Conservation (phyloP, 805 yeast species). For the Saccharomycopsis olivae region DNA sequence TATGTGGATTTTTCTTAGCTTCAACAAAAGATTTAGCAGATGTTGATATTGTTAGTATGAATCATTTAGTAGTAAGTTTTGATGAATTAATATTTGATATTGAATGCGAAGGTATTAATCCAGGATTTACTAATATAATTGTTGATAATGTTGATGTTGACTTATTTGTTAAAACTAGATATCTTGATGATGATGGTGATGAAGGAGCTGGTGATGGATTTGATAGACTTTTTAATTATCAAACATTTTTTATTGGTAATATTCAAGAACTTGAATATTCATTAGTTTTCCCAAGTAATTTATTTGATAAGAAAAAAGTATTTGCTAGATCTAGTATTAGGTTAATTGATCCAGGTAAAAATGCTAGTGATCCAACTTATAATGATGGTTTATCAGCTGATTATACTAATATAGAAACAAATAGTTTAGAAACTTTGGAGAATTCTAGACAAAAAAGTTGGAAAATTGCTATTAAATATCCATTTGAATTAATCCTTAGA, state of each 20-base stretch:
- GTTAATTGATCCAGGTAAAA: conserved; percentile 59
- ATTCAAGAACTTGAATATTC: conserved; percentile 60
- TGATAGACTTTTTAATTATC: conserved; percentile 22
- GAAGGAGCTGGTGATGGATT: conserved; percentile 11
- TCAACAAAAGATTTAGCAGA: conserved; percentile 73
- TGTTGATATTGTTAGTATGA: conserved; percentile 50
- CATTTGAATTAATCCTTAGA: conserved; percentile 75
- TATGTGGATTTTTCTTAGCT: conserved; percentile 76
- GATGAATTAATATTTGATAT: conserved; percentile 80
- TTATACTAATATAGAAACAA: neutral
- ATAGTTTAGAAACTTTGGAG: neutral
- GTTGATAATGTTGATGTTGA: conserved; percentile 66
- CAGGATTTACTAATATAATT: conserved; percentile 66
- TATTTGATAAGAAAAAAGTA: conserved; percentile 43
- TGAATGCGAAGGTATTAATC: conserved; percentile 71
- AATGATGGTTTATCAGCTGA: conserved; percentile 18
- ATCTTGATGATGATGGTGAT: conserved; percentile 15
- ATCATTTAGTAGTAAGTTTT: conserved; percentile 65
- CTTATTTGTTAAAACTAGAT: conserved; percentile 61
- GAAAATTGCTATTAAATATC: conserved; percentile 63
- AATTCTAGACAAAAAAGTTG: conserved; percentile 39
- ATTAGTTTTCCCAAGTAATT: conserved; percentile 58
- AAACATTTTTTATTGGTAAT: conserved; percentile 71
- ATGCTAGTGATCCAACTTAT: conserved; percentile 22
- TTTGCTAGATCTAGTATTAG: conserved; percentile 61